Evolutionary conservation across 331 rosid species (phyloP).

Genomic region (Prunus yedoensis): DNA sequence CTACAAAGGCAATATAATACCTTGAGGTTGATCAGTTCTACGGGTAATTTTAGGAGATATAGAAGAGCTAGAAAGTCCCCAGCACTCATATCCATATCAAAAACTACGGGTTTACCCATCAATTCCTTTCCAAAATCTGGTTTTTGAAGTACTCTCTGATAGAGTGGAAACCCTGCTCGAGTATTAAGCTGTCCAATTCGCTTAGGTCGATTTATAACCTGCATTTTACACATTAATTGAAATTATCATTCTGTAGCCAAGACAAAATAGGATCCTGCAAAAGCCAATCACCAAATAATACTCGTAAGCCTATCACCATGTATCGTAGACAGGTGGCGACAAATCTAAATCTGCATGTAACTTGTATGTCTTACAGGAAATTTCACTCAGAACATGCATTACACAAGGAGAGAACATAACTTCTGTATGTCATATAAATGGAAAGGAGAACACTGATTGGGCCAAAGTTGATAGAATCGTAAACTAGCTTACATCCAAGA

Average conservation of each 20-base stretch:
- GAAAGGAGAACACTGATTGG: no score
- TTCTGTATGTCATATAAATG: neutral
- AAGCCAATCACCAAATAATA: neutral
- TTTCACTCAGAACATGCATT: neutral
- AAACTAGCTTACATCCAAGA: slow-evolving; percentile 21
- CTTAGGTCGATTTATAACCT: slow-evolving; percentile 18
- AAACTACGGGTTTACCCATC: slow-evolving; percentile 14
- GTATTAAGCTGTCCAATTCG: slow-evolving; percentile 3
- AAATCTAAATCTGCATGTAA: neutral
- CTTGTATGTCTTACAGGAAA: neutral
- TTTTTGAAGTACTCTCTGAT: neutral
- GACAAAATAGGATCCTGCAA: neutral
- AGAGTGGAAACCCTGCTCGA: slow-evolving; percentile 2
- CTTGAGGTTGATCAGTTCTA: slow-evolving; percentile 20
- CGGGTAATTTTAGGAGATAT: slow-evolving; percentile 22
- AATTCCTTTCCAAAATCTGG: neutral
- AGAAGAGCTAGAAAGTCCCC: slow-evolving; percentile 21
- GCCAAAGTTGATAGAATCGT: neutral
- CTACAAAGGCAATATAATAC: neutral
- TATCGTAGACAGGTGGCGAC: neutral
- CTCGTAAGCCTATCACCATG: neutral
- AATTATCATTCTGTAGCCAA: neutral
- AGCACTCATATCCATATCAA: slow-evolving; percentile 32
- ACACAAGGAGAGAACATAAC: neutral
- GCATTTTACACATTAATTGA: neutral